Percentiles rank a stretch among this genome's conserved stretches.
Conservation (phyloP, 148 eudicot genomes). For the Rhododendron ferrugineum region DNA sequence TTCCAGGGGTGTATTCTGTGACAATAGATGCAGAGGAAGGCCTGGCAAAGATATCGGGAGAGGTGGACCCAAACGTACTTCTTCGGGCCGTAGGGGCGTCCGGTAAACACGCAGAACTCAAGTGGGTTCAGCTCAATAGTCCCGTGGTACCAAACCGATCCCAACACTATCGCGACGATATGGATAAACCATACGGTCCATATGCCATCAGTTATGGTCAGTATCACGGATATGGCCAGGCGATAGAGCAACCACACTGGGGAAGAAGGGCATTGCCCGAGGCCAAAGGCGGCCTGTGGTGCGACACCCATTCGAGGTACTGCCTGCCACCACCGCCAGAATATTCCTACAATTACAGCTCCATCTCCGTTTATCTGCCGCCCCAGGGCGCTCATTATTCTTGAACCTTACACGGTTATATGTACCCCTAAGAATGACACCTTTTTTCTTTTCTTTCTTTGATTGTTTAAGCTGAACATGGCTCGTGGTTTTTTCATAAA, state of each 20-base stretch:
- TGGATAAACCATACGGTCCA: not conserved
- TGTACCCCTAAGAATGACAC: not conserved
- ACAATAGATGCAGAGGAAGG: constrained; percentile 29
- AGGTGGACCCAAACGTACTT: constrained; percentile 30
- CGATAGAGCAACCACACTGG: not conserved
- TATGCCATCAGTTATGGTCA: not conserved
- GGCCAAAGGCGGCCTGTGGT: not conserved
- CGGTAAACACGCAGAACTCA: constrained; percentile 28
- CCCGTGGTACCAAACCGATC: not conserved
- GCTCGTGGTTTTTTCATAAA: not conserved
- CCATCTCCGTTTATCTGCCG: not conserved
- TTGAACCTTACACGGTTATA: not conserved
- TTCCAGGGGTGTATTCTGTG: constrained; percentile 21
- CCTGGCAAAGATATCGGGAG: constrained; percentile 16
- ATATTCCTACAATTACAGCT: not conserved
- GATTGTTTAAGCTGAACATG: not conserved
- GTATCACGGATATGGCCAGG: not conserved
- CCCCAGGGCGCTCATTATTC: not conserved
- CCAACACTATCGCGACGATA: not conserved
- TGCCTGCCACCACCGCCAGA: not conserved
- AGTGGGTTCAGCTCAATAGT: constrained; percentile 22
- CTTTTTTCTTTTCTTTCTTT: not conserved
- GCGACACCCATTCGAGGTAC: not conserved
- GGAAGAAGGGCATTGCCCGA: not conserved
- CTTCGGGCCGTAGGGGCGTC: constrained; percentile 19